Evolutionary conservation across 2,329 filamentous ascomycete genomes (phyloP), one percentile per base, ranked within the genome.

Genomic region (Cladosporium phlei): DNA sequence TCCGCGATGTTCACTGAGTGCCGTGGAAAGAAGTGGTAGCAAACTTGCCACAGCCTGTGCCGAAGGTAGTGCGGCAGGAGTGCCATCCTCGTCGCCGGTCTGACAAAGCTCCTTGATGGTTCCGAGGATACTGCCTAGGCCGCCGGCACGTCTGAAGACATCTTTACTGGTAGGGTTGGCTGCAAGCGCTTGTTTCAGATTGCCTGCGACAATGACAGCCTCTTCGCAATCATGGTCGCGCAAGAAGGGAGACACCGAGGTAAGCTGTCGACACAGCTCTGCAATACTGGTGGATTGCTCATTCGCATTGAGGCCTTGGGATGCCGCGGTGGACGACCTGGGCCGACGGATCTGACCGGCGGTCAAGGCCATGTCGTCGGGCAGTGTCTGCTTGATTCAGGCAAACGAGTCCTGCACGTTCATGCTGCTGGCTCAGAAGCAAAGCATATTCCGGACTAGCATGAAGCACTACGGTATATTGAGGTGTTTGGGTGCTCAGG

Each of bases 1-100:
- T 16, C 90, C 91, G 37, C 84, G 76, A 65, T 97, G 89, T 35
- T 82, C 81, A 45, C 81, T 79, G 54, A 98, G 77, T 11, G 82
- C 82, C 38, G 85, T 83, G 1, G 86, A 83, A 21, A 97, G 69
- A 11, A 93, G 79, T 24, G 20, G 34, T 25, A 63, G 45, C 14
- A 52, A n/a, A 42, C 27, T 47, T 30, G 43, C 42, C 16, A 54
- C 17, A 35, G 51, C 38, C 12, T 43, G 39, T 46, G 38, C 43
- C 38, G 38, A 37, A 30, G 38, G 22, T 11, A 20, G 6, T 11
- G 20, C 24, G 8, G 27, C 16, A 19, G 21, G 17, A n/a, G 8
- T 9, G 6, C 16, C 14, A 12, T 29, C 24, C 29, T 40, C 48
- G 24, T 16, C 19, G 33, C 29, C 34, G n/a, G 37, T 17, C 38